phyloP scores from a whole-genome alignment of 495 filamentous ascomycete species.

The Penicillium ochrochloron region DNA sequence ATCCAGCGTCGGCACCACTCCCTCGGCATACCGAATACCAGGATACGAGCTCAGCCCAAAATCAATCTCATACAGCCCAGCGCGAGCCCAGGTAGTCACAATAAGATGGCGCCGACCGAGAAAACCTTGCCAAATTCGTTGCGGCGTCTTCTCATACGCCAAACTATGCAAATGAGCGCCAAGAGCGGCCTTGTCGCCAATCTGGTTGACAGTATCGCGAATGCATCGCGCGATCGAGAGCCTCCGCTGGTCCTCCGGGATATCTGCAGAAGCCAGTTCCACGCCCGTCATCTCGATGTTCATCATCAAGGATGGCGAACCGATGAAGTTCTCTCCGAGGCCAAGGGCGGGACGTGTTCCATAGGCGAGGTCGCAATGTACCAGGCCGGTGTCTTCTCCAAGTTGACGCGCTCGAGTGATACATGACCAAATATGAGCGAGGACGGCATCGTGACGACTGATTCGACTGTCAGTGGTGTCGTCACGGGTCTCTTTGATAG shows the following conservation, averaged over 20 bases:
- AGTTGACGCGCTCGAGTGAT: constrained; percentile 35
- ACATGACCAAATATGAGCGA: constrained; percentile 39
- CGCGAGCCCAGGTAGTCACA: constrained; percentile 37
- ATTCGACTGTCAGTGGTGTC: constrained; percentile 13
- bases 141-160: constrained; percentile 36
- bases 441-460: constrained; percentile 37
- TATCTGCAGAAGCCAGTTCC: constrained; percentile 14
- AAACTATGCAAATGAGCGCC: constrained; percentile 33
- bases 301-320: constrained; percentile 32
- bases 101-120: constrained; percentile 35
- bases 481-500: constrained; percentile 1
- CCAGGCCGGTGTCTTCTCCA: constrained; percentile 15
- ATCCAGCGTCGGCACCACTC: constrained; percentile 31
- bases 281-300: constrained; percentile 31
- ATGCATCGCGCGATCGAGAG: constrained; percentile 23
- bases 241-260: background rate
- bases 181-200: constrained; percentile 23
- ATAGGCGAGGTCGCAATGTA: constrained; percentile 34
- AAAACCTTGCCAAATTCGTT: constrained; percentile 43
- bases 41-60: constrained; percentile 25
- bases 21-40: constrained; percentile 31
- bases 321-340: constrained; percentile 30
- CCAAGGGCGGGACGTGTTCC: constrained; percentile 25
- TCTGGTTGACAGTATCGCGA: constrained; percentile 31
- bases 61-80: constrained; percentile 35